Conservation (phyloP, 192 early-diverging fungal species). For the Polychytrium aggregatum region DNA sequence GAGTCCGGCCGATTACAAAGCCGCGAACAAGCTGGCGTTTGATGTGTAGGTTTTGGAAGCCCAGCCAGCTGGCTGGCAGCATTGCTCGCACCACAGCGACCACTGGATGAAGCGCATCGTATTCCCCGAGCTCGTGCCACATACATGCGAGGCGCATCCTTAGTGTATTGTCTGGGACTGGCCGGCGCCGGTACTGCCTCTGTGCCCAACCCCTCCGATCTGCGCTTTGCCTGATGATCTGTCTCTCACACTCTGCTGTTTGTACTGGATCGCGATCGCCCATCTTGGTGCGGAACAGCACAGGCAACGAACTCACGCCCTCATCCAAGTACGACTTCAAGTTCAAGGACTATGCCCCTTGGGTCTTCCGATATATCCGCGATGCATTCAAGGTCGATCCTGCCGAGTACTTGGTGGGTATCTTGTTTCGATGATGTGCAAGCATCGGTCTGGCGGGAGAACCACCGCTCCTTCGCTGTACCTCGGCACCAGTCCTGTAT, state of each 20-base stretch:
- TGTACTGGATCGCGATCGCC: no score
- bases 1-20: conserved; percentile 66
- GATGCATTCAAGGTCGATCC: conserved; percentile 81
- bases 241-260: no score
- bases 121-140: not conserved
- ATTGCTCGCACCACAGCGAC: no score
- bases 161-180: not conserved
- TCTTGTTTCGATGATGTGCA: not conserved
- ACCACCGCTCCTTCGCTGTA: no score
- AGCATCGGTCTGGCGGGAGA: no score
- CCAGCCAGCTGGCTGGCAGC: not conserved
- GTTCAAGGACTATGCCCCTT: conserved; percentile 98
- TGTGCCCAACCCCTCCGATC: no score
- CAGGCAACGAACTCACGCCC: conserved; percentile 92
- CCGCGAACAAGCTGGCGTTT: conserved; percentile 89
- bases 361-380: conserved; percentile 87
- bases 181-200: not conserved
- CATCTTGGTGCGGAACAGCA: no score
- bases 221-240: no score
- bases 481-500: no score
- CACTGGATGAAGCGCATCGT: no score
- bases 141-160: not conserved
- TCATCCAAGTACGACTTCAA: conserved; percentile 94
- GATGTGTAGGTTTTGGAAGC: conserved; percentile 58
- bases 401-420: conserved; percentile 78